phyloP scores from a whole-genome alignment of 129 eudicot species.

The Oenanthe sinensis region DNA sequence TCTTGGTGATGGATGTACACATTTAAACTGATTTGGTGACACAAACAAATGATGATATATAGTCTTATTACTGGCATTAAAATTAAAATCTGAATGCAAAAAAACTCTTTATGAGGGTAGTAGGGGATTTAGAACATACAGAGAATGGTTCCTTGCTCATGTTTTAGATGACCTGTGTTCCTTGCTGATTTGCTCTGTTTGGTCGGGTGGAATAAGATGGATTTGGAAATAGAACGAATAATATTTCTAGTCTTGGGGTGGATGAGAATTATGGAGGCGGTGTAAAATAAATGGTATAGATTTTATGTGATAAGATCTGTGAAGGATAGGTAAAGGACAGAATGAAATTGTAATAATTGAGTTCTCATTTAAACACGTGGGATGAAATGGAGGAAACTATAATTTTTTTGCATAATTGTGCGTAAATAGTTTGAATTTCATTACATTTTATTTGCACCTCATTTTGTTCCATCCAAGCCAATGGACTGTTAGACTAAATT shows the following conservation, averaged over 20 bases:
- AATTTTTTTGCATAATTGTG: neutral
- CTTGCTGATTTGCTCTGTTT: neutral
- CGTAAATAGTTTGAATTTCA: neutral
- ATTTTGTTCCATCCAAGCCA: neutral
- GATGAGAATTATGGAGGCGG: neutral
- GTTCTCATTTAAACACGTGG: neutral
- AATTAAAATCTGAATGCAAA: neutral
- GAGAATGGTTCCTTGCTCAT: neutral
- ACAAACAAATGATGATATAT: neutral
- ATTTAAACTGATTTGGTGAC: neutral
- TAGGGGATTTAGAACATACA: neutral
- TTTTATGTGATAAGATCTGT: neutral
- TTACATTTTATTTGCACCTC: neutral
- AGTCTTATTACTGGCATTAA: neutral
- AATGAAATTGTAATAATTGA: neutral
- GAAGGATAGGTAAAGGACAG: neutral
- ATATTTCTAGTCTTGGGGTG: neutral
- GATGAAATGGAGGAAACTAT: neutral
- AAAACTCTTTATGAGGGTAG: neutral
- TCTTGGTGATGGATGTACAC: neutral
- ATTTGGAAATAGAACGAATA: neutral
- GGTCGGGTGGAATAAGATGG: neutral
- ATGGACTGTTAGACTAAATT: neutral
- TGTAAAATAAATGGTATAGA: neutral
- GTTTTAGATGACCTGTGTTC: neutral